phyloP scores from a whole-genome alignment of 306 rosid species.

The Fagus crenata region DNA sequence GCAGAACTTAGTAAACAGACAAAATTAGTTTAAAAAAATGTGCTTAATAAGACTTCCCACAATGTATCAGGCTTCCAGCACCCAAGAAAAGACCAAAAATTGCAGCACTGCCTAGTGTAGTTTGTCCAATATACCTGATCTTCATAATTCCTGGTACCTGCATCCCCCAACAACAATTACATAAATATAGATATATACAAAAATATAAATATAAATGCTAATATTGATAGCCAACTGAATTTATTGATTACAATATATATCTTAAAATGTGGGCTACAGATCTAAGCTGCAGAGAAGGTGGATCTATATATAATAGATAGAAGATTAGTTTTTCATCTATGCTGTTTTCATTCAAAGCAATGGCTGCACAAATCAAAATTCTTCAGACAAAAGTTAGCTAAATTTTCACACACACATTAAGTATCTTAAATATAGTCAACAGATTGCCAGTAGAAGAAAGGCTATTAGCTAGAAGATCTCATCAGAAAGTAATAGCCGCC shows the following conservation, averaged over 20 bases:
- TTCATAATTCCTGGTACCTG: constrained; percentile 89
- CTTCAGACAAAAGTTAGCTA: background rate
- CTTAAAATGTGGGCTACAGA: background rate
- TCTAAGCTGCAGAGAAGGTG: background rate
- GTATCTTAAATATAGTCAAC: background rate
- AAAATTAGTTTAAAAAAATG: constrained; percentile 10
- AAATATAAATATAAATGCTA: background rate
- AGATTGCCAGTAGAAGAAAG: background rate
- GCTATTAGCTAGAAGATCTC: background rate
- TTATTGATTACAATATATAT: background rate
- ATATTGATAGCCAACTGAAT: background rate
- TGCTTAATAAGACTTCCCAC: constrained; percentile 78
- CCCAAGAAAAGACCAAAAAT: constrained; percentile 84
- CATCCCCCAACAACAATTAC: constrained; percentile 15
- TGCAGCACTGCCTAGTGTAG: constrained; percentile 80
- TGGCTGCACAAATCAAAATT: background rate
- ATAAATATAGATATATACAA: background rate
- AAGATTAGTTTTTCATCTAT: background rate
- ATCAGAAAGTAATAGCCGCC: background rate
- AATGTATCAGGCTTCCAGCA: constrained; percentile 90
- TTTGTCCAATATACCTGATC: constrained; percentile 79
- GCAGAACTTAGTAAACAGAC: constrained; percentile 22
- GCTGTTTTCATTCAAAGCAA: background rate
- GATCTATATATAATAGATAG: background rate
- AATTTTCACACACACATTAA: background rate